Base-by-base conservation (phyloP, 306 rosid species). In the Abrus precatorius region DNA sequence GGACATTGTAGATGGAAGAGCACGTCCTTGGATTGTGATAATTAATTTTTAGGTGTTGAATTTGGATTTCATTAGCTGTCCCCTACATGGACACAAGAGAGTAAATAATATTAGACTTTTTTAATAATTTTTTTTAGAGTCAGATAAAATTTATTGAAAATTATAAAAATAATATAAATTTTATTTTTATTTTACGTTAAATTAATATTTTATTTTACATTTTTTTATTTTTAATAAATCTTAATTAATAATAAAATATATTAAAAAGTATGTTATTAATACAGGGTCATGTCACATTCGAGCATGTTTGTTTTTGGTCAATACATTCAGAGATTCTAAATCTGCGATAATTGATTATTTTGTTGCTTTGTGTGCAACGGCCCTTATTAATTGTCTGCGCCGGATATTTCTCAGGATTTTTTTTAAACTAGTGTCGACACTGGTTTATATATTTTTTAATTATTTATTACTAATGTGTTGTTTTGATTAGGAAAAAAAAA, bases 401-500 rank as follows among this genome's bases (percentile, higher is more conserved):
- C 1, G 3, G 60, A 63, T 76, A 68, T 78, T 43, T 74, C 69
- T 44, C 7, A 56, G 44, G 44, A 57, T 20, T 66, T 41, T 66
- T 66, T 40, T 11, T 20, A 20, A 20, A 20, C 20, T 20, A 20
- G 20, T 20, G 20, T 20, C 20, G 20, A 20, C 20, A 20, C 20
- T 20, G 20, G 20, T 20, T 20, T 0, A 20, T 20, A 20, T 20
- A 20, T 34, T 44, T 44, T 44, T 44, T 1, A 8, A 5, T 44
- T 44, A 5, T 3, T 44, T 44, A 7, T 5, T 8, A 44, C 9
- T 44, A 44, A 44, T 5, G 40, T 36, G 2, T 36, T 36, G 40
- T 36, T 36, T 36, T 2, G 40, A 36, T 36, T 36, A 2, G 40
- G 40, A 36, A 36, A 36, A 34, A 34, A 36, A 36, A 36, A 36